A percentile compares a stretch with the other conserved stretches of the same genome.
Evolutionary conservation across 148 eudicot genomes (phyloP).

Genomic region (Chenopodium album): DNA sequence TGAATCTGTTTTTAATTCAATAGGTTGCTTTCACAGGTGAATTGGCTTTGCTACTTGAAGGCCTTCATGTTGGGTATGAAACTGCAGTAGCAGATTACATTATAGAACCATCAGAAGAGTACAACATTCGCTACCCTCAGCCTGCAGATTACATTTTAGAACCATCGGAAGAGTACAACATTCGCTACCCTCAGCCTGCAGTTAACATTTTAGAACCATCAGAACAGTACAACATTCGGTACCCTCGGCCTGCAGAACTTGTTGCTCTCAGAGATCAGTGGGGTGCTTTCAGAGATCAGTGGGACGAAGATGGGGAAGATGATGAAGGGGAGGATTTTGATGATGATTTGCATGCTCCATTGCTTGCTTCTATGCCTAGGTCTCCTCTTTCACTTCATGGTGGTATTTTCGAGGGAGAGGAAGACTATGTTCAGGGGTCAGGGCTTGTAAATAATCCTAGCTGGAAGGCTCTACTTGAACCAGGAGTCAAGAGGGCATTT

Average conservation of each 20-base stretch:
- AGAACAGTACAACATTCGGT: conserved; percentile 40
- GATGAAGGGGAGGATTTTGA: conserved; percentile 57
- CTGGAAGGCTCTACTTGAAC: conserved; percentile 73
- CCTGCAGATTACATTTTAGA: no score
- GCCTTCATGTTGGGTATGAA: conserved; percentile 76
- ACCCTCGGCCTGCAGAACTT: conserved; percentile 52
- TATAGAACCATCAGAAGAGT: conserved; percentile 52
- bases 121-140: conserved; percentile 25
- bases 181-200: conserved; percentile 80
- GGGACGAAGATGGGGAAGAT: conserved; percentile 45
- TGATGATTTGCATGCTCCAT: conserved; percentile 58
- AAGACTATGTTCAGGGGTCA: conserved; percentile 46
- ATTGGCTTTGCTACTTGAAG: conserved; percentile 80
- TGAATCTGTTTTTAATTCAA: conserved; percentile 1
- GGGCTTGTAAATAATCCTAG: conserved; percentile 51
- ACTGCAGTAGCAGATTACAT: conserved; percentile 75
- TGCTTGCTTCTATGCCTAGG: conserved; percentile 52
- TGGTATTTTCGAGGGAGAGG: conserved; percentile 37
- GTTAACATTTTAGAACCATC: conserved; percentile 55
- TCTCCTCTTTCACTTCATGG: conserved; percentile 58
- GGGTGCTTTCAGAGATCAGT: conserved; percentile 59
- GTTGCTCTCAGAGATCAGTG: conserved; percentile 50
- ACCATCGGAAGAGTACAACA: conserved; percentile 38
- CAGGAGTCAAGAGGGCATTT: conserved; percentile 71
- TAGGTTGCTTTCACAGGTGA: conserved; percentile 48